Conservation (phyloP, 2,329 filamentous ascomycete genomes). For the Apiospora sp. region DNA sequence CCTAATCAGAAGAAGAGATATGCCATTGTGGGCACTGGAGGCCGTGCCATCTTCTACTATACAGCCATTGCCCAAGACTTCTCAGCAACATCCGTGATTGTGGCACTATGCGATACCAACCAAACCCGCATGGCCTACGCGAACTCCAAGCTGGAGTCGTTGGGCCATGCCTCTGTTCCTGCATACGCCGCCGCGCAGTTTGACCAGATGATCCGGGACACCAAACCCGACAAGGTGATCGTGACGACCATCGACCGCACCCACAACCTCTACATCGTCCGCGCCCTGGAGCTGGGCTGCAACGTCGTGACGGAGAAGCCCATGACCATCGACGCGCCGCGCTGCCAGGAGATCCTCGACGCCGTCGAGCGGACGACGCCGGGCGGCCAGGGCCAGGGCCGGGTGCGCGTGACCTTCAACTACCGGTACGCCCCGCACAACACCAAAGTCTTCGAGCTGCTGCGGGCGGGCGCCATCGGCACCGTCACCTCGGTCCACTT, state of each 20-base stretch:
- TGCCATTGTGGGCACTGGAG: slow-evolving; percentile 66
- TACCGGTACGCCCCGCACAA: slow-evolving; percentile 73
- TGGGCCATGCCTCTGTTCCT: slow-evolving; percentile 58
- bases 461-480: slow-evolving; percentile 63
- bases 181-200: slow-evolving; percentile 64
- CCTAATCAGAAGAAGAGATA: slow-evolving; percentile 50
- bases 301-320: slow-evolving; percentile 71
- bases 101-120: slow-evolving; percentile 67
- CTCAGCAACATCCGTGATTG: slow-evolving; percentile 56
- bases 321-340: slow-evolving; percentile 67
- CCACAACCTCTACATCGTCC: slow-evolving; percentile 67
- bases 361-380: slow-evolving; percentile 56
- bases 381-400: slow-evolving; percentile 36
- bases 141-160: slow-evolving; percentile 54
- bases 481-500: slow-evolving; percentile 66
- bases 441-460: slow-evolving; percentile 63
- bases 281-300: slow-evolving; percentile 65
- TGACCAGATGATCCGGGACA: slow-evolving; percentile 64
- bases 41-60: slow-evolving; percentile 68
- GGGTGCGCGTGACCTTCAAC: slow-evolving; percentile 67
- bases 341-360: slow-evolving; percentile 62
- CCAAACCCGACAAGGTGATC: slow-evolving; percentile 67
- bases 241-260: slow-evolving; percentile 70
- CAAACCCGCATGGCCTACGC: slow-evolving; percentile 66
- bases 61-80: slow-evolving; percentile 63